Base-by-base conservation (phyloP, 164 flowering plant genomes). In the Berberis vulgaris region DNA sequence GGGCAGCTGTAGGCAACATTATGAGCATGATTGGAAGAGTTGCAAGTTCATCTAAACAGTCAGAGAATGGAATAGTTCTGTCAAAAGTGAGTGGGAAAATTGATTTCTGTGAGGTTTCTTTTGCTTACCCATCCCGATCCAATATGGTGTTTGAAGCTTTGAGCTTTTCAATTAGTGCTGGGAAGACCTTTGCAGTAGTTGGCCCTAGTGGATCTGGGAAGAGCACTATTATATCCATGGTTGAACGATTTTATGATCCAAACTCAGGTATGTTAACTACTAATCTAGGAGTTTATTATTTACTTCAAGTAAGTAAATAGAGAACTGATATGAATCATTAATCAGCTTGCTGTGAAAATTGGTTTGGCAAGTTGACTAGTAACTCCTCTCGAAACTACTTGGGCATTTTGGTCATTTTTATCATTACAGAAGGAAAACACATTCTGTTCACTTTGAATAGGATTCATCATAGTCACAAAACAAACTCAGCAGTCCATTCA, bases 171-270 rank as follows among this genome's bases (percentile, higher is more conserved):
- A 53, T 86, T 38, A 39, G 62, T 54, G 81, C 92, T 52, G 96
- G 90, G 57, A 79, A 71, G 66, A 83, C 82, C 1, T 67, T 82
- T 68, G 89, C 90, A 41, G 52, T 88, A 40, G 92, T 86, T 57
- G 96, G 96, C 58, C 86, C 82, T 9, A 88, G 96, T 70, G 96
- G 96, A 11, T 84, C 92, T 1, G 96, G 92, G 49, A 89, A 89
- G 70, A 86, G 96, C 81, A 85, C 92, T 5, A 75, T 86, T 44
- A 73, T 86, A 54, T 86, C 90, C 58, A 52, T 88, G 81, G 73
- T 86, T 52, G 87, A 86, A 67, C 82, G 87, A 13, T 86, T 88
- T 69, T 88, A 86, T 62, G 80, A 81, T 0, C 96, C 96, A 26
- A 76, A 67, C 58, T 82, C 88, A 82, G 96, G 96, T 88, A 77